These are phyloP conservation scores for Trichophyton rubrum DNA, from an alignment of 2,329 filamentous ascomycete species.

Conservation along the genomic window DNA sequence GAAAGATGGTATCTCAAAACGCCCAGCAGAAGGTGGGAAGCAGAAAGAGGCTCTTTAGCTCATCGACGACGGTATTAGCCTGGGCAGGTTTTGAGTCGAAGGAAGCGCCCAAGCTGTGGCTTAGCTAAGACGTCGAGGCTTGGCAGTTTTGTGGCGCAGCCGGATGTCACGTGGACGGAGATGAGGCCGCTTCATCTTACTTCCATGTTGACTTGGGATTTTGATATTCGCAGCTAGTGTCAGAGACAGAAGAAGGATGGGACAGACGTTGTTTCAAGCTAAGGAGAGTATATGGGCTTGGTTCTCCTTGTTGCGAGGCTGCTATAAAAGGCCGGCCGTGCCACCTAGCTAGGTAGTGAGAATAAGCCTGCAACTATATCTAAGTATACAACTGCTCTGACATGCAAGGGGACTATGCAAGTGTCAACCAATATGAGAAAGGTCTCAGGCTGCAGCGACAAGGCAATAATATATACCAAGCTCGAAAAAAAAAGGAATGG, in stretches of 20 bases:
- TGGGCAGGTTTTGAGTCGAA: not conserved
- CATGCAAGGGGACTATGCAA: not conserved
- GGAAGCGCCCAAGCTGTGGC: not conserved
- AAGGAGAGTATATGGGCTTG: not conserved
- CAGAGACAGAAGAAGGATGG: not conserved
- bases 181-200: not conserved
- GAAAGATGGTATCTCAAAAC: not conserved
- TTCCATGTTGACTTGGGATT: no score
- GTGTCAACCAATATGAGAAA: not conserved
- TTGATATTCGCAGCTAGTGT: no score
- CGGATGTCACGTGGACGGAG: not conserved
- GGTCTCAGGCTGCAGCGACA: not conserved
- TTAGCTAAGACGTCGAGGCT: not conserved
- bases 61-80: not conserved
- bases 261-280: not conserved
- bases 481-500: not conserved
- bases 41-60: no score
- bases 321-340: no score
- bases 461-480: not conserved
- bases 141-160: not conserved
- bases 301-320: no score
- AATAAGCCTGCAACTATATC: not conserved
- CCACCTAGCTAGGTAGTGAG: no score
- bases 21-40: not conserved
- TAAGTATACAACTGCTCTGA: not conserved